These are phyloP conservation scores for Paracoccidioides lutzii DNA, from an alignment of 2,329 filamentous ascomycete species.

Conservation along the genomic window DNA sequence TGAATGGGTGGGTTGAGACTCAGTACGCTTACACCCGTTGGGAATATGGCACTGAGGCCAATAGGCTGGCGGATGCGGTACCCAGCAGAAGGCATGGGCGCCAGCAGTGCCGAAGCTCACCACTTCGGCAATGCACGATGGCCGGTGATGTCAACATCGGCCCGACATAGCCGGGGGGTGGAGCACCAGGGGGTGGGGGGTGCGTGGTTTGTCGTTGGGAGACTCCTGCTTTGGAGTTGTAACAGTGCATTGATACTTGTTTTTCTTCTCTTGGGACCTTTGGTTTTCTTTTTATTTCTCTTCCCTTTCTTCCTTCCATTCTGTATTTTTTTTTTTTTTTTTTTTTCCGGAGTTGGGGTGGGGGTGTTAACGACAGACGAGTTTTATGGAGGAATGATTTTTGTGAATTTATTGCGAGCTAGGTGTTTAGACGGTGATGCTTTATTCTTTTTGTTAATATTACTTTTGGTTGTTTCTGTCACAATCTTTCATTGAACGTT, in stretches of 20 bases:
- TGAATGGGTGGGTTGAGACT: constrained; percentile 9
- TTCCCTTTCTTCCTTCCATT: too few species aligned
- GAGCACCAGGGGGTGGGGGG: neutral
- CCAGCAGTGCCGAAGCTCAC: neutral
- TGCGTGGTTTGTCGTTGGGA: too few species aligned
- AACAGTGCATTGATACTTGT: too few species aligned
- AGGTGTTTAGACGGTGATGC: neutral
- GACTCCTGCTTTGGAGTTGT: too few species aligned
- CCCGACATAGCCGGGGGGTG: neutral
- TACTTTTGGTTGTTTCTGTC: too few species aligned
- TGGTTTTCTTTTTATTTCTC: too few species aligned
- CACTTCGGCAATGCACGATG: neutral
- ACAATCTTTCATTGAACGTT: too few species aligned
- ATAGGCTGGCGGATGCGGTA: neutral
- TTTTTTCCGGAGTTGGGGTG: neutral
- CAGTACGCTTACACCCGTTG: constrained; percentile 1
- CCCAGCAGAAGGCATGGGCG: neutral
- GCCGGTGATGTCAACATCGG: neutral
- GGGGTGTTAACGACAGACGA: neutral
- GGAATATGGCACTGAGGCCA: neutral
- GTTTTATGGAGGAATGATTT: neutral
- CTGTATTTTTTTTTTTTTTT: too few species aligned
- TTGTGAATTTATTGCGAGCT: neutral
- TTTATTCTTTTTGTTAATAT: neutral
- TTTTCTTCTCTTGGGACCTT: too few species aligned